These are phyloP conservation scores for Fusarium temperatum DNA, from an alignment of 2,329 filamentous ascomycete species.

Conservation along the genomic window DNA sequence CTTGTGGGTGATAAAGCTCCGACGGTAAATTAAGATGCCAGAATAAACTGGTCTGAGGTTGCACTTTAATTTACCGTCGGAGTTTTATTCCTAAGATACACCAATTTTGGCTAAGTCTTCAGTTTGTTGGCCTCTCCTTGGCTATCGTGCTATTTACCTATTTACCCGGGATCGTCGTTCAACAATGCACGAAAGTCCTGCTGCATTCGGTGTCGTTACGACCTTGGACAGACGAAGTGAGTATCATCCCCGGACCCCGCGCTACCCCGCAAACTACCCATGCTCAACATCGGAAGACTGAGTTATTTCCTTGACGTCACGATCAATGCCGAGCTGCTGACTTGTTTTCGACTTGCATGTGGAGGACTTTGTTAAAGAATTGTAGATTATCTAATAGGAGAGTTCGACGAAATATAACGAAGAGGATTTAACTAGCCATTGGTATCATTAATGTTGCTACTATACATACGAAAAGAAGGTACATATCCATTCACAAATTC, in stretches of 20 bases:
- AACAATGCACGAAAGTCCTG: neutral
- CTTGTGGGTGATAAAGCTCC: too few species aligned
- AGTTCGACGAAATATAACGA: neutral
- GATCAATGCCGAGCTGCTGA: neutral
- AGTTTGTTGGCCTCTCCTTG: neutral
- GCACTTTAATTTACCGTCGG: too few species aligned
- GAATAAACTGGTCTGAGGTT: neutral
- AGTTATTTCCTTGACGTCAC: neutral
- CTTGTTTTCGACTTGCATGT: neutral
- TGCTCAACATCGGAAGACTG: neutral
- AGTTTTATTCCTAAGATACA: too few species aligned
- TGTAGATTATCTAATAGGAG: too few species aligned
- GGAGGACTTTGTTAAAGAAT: neutral
- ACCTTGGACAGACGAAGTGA: neutral
- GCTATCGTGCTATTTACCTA: neutral
- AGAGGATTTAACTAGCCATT: accelerated
- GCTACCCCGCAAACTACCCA: conserved; percentile 3
- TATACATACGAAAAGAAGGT: too few species aligned
- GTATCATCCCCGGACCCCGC: neutral
- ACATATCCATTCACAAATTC: neutral
- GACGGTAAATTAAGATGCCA: neutral
- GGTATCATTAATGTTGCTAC: neutral
- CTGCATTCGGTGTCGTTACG: neutral
- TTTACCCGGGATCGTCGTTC: neutral
- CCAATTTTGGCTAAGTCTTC: neutral